Base-by-base conservation (phyloP, 73 alveolate genomes). In the Durusdinium trenchii region DNA sequence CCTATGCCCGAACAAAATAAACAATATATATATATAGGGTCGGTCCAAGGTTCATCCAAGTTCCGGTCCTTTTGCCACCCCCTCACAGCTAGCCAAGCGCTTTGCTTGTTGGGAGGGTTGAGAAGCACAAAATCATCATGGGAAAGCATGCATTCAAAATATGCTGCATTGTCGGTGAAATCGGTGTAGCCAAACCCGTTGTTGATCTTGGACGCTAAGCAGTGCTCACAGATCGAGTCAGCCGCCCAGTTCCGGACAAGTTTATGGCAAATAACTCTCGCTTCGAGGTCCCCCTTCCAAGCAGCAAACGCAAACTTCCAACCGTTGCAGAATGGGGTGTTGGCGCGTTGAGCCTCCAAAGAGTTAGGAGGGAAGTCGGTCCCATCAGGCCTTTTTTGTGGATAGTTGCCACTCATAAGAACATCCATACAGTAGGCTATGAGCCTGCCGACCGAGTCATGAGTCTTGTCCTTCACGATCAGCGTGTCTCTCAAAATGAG, bases 51-150 rank as follows among this genome's bases (percentile, higher is more conserved):
- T 5, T 36, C 95, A 14, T 86, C 95, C 28, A 86, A 35, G 46
- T 86, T 86, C 36, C 95, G 79, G 32, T 52, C 69, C n/a, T 45
- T 86, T 12, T 61, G 47, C 95, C 95, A 86, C 32, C 95, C 95
- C 12, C n/a, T 43, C 71, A 86, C 95, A 54, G 16, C 14, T 36
- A 28, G 38, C 95, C 95, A 86, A 7, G 81, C 38, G 6, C 62
- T 40, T 32, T 52, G 69, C 61, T 43, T 61, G 5, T n/a, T 61
- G 10, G 95, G 67, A 7, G 95, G 95, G 82, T 86, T 86, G 47
- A 86, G n/a, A 54, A 52, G 30, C 62, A 86, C 51, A 28, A 86
- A 86, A 26, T 86, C 76, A 7, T 57, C 62, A 36, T 86, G 95
- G 20, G 62, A 32, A 20, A 86, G 71, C 95, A 57, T 52, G 36